Base-by-base conservation (phyloP, 2,329 filamentous ascomycete genomes). In the Pseudocercospora ulei region DNA sequence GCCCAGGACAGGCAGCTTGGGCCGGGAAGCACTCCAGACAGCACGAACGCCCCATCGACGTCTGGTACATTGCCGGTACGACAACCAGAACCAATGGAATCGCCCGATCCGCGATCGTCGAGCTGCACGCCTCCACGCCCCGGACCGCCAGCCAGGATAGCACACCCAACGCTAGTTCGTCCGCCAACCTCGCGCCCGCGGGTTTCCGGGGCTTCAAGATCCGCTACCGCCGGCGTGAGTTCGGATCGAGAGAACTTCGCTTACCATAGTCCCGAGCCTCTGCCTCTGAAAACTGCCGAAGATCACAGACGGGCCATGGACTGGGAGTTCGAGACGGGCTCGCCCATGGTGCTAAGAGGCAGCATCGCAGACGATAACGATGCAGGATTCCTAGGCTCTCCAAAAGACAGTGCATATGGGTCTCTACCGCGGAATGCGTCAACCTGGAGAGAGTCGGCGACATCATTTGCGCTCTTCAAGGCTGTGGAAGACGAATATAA, bases 401-500 rank as follows among this genome's bases (percentile, higher is more conserved):
- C 47, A 6, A 41, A 44, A 4, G 48, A 49, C 20, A 49, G 48
- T 34, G 47, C 40, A 16, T 50, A 46, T 29, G 48, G 35, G 3
- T 41, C 36, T 9, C 18, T 19, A 14, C 42, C 46, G 7, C 41
- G 24, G 6, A 38, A 43, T n/a, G 19, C 23, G 3, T 45, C 42
- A 7, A 34, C 24, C 25, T 24, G 51, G 22, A 44, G 52, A 9
- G 55, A 56, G 23, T 56, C 55, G 3, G 43, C 46, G 3, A 56
- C 55, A 4, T 35, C 56, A 17, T 54, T 54, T 2, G 41, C 27
- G 19, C 42, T 52, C 3, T 46, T 50, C 26, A 35, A 31, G 12
- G 38, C 46, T 13, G 33, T 49, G 9, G 37, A 46, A 28, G 40
- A 51, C 4, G 39, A 48, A 12, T 36, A 42, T 20, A 30, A 48